A percentile compares a stretch with the other conserved stretches of the same genome.
These are phyloP conservation scores for Magnolia changhungtana DNA, from an alignment of 164 flowering plant genomes.

Conservation along the genomic window DNA sequence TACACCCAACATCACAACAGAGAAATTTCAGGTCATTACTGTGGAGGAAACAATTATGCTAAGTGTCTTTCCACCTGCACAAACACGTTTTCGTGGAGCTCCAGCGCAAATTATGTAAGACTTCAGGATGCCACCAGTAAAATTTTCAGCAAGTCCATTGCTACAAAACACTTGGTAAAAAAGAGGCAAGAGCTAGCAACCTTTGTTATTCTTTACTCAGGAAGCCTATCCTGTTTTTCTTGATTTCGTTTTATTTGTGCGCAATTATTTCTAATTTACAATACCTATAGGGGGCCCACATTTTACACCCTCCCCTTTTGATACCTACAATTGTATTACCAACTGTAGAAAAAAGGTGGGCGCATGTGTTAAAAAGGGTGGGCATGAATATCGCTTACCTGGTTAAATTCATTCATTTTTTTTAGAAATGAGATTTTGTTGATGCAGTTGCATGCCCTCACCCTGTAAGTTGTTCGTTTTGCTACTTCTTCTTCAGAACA, in stretches of 20 bases:
- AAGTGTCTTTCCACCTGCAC: constrained; percentile 17
- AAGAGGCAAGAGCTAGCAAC: constrained; percentile 32
- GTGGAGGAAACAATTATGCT: constrained; percentile 14
- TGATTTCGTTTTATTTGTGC: background rate
- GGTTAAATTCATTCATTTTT: background rate
- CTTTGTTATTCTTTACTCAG: background rate
- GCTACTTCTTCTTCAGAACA: constrained; percentile 33
- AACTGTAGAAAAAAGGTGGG: background rate
- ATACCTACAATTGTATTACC: background rate
- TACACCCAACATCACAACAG: background rate
- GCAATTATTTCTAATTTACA: background rate
- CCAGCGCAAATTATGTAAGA: constrained; percentile 47
- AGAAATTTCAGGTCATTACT: constrained; percentile 23
- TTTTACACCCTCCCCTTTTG: background rate
- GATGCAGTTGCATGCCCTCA: background rate
- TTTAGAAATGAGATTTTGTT: background rate
- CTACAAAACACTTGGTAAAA: constrained; percentile 15
- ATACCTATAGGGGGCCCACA: background rate
- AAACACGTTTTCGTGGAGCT: constrained; percentile 35
- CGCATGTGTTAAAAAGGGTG: background rate
- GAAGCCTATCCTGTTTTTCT: constrained; percentile 2
- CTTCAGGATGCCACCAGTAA: constrained; percentile 23
- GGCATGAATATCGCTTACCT: background rate
- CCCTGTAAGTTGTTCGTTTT: background rate
- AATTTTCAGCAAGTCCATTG: constrained; percentile 25